Conservation (phyloP, 805 yeast species). For the Yueomyces sinensis region DNA sequence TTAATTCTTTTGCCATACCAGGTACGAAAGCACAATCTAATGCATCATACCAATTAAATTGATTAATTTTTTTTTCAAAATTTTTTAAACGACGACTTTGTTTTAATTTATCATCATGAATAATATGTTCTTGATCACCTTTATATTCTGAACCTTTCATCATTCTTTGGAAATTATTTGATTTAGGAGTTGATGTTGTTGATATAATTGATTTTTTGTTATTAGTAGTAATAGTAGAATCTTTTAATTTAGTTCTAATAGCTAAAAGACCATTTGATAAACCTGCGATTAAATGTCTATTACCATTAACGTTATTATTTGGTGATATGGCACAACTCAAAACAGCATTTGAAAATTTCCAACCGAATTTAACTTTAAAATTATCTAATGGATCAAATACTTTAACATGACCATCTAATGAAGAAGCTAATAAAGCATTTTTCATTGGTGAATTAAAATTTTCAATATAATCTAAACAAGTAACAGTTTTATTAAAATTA, state of each 20-base stretch:
- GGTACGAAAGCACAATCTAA: conserved; percentile 72
- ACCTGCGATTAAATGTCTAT: conserved; percentile 84
- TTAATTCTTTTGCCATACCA: conserved; percentile 69
- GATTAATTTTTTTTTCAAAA: conserved; percentile 73
- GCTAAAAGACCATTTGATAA: conserved; percentile 80
- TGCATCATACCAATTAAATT: conserved; percentile 89
- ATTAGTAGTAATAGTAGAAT: conserved; percentile 29
- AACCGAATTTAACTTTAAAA: conserved; percentile 89
- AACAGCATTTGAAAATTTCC: conserved; percentile 95
- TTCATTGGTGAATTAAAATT: conserved; percentile 21
- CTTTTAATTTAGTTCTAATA: conserved; percentile 73
- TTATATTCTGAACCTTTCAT: conserved; percentile 83
- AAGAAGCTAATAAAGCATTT: conserved; percentile 69
- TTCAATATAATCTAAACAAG: conserved; percentile 40
- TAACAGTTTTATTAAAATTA: conserved; percentile 89
- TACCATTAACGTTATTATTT: conserved; percentile 22
- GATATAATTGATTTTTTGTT: conserved; percentile 23
- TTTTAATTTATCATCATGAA: conserved; percentile 44
- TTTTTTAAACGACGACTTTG: conserved; percentile 56
- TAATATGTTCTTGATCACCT: conserved; percentile 75
- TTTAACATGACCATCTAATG: conserved; percentile 94
- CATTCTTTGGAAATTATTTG: conserved; percentile 64
- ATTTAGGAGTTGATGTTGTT: conserved; percentile 11
- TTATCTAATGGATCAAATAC: conserved; percentile 68
- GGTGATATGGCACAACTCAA: conserved; percentile 85